phyloP scores from a whole-genome alignment of 1,284 basidiomycete genomes.

The Ganoderma sinense region DNA sequence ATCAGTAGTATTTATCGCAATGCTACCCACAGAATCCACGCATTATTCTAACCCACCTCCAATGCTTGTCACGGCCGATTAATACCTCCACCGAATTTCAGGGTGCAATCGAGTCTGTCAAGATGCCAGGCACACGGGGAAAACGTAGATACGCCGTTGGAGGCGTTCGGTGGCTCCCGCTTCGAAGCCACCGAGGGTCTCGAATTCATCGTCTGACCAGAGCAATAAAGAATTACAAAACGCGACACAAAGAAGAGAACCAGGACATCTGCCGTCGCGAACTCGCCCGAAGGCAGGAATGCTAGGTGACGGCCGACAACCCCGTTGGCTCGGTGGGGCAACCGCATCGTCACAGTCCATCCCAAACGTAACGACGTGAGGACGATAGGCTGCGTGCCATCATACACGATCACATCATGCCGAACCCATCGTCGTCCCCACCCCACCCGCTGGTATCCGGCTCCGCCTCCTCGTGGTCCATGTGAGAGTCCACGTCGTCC shows the following conservation, averaged over 20 bases:
- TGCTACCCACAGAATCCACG: not conserved
- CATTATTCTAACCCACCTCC: not conserved
- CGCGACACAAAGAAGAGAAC: not conserved
- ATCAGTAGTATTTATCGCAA: constrained; percentile 3
- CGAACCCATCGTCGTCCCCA: constrained; percentile 73
- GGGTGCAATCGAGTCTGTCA: not conserved
- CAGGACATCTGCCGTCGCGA: not conserved
- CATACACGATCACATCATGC: constrained; percentile 51
- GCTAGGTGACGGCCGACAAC: not conserved
- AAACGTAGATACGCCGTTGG: not conserved
- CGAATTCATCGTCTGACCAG: not conserved
- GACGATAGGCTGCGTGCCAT: not conserved
- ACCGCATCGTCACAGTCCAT: not conserved
- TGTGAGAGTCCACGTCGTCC: constrained; percentile 26
- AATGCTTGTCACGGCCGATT: no score
- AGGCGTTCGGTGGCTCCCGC: not conserved
- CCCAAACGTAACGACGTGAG: not conserved
- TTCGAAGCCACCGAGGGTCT: constrained; percentile 1
- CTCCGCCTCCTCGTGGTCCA: constrained; percentile 62
- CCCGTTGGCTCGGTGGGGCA: not conserved
- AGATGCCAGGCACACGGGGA: not conserved
- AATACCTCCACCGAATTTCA: not conserved
- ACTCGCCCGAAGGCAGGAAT: not conserved
- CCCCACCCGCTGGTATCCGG: constrained; percentile 69
- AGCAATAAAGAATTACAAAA: constrained; percentile 1